phyloP scores from a whole-genome alignment of 2,329 filamentous ascomycete species.

The Aureobasidium sp. region DNA sequence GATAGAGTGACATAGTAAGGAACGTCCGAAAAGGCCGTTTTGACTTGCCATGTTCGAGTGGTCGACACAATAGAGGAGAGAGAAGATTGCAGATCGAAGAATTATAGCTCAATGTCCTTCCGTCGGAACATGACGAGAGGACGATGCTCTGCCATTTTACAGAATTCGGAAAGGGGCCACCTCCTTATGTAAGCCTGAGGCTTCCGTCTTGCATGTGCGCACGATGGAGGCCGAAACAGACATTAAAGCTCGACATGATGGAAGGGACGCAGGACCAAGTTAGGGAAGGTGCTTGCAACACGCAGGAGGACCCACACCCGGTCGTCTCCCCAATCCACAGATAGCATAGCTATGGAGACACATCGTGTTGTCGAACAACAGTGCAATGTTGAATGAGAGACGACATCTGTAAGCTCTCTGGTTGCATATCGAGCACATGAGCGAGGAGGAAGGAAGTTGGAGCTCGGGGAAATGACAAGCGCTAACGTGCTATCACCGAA shows the following conservation, averaged over 20 bases:
- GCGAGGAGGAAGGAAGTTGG: neutral
- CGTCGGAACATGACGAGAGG: neutral
- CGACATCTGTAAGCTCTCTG: no score
- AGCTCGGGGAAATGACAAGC: neutral
- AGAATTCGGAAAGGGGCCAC: neutral
- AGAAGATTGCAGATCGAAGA: neutral
- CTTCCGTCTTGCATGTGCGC: neutral
- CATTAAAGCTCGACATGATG: neutral
- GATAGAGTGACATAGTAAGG: constrained; percentile 1
- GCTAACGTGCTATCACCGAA: neutral
- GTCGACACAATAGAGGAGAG: neutral
- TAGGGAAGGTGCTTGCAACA: neutral
- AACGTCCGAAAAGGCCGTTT: constrained; percentile 1
- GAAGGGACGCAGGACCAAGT: neutral
- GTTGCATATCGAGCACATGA: no score
- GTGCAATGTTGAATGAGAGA: no score
- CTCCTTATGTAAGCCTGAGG: neutral
- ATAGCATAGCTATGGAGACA: no score
- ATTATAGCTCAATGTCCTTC: neutral
- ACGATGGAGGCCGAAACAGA: no score
- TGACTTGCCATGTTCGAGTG: constrained; percentile 2
- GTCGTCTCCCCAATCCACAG: neutral
- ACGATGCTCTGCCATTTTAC: neutral
- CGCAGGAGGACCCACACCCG: no score
- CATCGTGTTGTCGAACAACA: no score